These are phyloP conservation scores for Sphaerosporella brunnea DNA, from an alignment of 495 filamentous ascomycete genomes.

Conservation along the genomic window DNA sequence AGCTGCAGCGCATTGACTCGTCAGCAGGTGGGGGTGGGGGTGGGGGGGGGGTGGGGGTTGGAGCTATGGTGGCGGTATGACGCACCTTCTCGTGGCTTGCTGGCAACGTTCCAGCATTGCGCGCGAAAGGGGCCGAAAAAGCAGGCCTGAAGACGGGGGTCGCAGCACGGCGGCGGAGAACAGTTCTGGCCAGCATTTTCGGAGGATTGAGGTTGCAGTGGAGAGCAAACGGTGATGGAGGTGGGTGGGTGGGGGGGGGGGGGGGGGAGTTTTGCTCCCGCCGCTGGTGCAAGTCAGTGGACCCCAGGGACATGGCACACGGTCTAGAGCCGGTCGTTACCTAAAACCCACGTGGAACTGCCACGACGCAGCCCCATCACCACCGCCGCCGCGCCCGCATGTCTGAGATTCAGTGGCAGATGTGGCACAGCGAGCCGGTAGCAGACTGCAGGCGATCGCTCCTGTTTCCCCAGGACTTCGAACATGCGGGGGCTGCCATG, in stretches of 20 bases:
- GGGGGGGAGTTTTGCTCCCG: neutral
- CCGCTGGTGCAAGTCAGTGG: no score
- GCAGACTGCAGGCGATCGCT: no score
- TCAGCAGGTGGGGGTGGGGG: conserved; percentile 8
- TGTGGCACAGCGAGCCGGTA: no score
- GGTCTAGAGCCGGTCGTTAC: no score
- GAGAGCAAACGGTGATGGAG: neutral
- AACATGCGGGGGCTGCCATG: no score
- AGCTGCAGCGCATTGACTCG: conserved; percentile 36
- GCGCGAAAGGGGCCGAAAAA: conserved; percentile 26
- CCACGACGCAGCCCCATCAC: no score
- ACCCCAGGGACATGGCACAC: no score
- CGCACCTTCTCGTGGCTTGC: conserved; percentile 13
- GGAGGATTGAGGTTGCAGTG: conserved; percentile 1
- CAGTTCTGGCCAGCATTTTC: conserved; percentile 17
- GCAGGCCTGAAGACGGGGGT: conserved; percentile 27
- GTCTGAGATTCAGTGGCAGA: no score
- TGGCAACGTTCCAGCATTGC: conserved; percentile 15
- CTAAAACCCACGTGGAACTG: no score
- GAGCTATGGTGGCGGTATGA: neutral
- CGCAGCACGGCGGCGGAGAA: conserved; percentile 12
- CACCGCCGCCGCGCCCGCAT: no score
- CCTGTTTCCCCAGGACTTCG: no score
- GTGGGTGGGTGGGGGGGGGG: neutral
- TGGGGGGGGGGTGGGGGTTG: neutral